A percentile compares a stretch with the other conserved stretches of the same genome.
Conservation (phyloP, 1,284 basidiomycete genomes). For the Papiliotrema laurentii region DNA sequence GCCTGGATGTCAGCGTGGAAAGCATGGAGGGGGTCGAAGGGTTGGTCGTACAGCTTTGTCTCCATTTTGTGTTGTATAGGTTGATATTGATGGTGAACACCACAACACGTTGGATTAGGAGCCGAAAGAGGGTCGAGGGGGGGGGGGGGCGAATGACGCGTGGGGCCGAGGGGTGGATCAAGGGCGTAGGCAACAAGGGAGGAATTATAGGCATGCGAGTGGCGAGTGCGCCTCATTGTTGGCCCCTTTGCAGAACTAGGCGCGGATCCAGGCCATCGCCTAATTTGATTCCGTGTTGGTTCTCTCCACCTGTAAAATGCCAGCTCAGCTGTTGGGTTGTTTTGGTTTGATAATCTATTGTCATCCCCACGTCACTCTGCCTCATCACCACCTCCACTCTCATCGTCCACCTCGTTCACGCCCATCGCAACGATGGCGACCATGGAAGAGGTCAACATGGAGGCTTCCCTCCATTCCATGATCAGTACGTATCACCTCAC, state of each 20-base stretch:
- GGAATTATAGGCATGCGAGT: too few species aligned
- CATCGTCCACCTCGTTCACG: slow-evolving; percentile 2
- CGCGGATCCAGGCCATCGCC: too few species aligned
- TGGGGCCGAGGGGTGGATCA: too few species aligned
- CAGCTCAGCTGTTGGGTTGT: background rate
- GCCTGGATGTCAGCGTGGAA: slow-evolving; percentile 19
- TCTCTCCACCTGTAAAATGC: background rate
- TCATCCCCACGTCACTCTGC: slow-evolving; percentile 4
- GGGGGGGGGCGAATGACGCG: background rate
- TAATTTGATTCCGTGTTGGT: too few species aligned
- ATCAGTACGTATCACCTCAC: slow-evolving; percentile 9
- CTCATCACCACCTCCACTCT: slow-evolving; percentile 5
- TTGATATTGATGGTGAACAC: background rate
- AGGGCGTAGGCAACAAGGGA: too few species aligned
- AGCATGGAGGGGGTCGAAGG: too few species aligned
- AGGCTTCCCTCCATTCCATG: slow-evolving; percentile 9
- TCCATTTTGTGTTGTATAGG: slow-evolving; percentile 11
- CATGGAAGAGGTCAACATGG: too few species aligned
- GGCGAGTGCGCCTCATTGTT: too few species aligned
- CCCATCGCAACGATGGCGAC: background rate
- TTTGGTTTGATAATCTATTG: background rate
- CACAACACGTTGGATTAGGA: background rate
- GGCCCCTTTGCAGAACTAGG: too few species aligned
- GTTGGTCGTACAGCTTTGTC: slow-evolving; percentile 19
- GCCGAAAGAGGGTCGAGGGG: background rate